Evolutionary conservation across 2,329 filamentous ascomycete species (phyloP).

Genomic region (Chaetomium strumarium): DNA sequence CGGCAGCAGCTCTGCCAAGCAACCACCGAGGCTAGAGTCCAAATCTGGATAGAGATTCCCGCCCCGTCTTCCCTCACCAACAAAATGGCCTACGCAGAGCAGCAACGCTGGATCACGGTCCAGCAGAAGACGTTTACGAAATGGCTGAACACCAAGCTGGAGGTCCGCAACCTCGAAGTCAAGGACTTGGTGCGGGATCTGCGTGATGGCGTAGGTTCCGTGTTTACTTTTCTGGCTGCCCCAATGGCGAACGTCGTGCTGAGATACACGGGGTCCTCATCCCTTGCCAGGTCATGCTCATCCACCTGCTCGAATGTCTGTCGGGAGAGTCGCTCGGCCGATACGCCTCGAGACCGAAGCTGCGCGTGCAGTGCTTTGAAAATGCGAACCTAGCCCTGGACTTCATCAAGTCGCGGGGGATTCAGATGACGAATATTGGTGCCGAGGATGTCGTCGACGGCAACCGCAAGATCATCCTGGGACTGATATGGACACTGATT

Average conservation of each 20-base stretch:
- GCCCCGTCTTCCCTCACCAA: conserved; percentile 42
- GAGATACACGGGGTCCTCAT: not conserved
- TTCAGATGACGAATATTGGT: conserved; percentile 97
- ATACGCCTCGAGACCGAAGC: conserved; percentile 92
- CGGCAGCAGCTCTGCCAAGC: conserved; percentile 14
- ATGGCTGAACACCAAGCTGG: conserved; percentile 98
- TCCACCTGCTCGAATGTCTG: conserved; percentile 94
- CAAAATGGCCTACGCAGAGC: conserved; percentile 59
- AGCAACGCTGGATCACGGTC: conserved; percentile 68
- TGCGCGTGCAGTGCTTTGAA: conserved; percentile 94
- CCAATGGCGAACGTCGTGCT: not conserved
- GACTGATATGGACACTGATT: conserved; percentile 97
- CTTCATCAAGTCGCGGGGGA: conserved; percentile 76
- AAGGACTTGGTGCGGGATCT: conserved; percentile 84
- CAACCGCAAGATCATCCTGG: conserved; percentile 94
- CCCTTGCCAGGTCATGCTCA: conserved; percentile 69
- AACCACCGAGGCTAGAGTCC: conserved; percentile 12
- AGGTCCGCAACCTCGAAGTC: conserved; percentile 69
- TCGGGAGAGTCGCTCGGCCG: conserved; percentile 90
- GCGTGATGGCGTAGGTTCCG: conserved; percentile 75
- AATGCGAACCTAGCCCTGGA: conserved; percentile 95
- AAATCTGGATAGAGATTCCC: conserved; percentile 28
- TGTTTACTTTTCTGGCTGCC: not conserved
- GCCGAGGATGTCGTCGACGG: conserved; percentile 98
- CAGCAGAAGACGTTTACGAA: conserved; percentile 99